Conservation (phyloP, 148 eudicot genomes). For the Silene latifolia region DNA sequence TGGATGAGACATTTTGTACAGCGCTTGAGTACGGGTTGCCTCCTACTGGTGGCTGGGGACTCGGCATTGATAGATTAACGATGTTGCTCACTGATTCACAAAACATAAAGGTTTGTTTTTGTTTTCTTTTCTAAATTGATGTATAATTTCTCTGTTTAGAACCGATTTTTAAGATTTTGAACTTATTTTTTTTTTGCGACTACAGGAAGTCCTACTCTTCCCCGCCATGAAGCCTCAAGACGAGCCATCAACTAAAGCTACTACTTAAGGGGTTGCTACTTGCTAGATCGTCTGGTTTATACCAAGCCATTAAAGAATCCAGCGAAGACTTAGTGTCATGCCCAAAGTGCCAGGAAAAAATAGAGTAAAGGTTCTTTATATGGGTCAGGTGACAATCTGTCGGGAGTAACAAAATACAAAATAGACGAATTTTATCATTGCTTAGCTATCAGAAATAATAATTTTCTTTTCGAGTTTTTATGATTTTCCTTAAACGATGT, state of each 20-base stretch:
- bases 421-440: too few relatives aligned
- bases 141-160: too few relatives aligned
- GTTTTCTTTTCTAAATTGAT: not conserved
- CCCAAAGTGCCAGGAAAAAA: too few relatives aligned
- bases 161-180: not conserved
- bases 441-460: too few relatives aligned
- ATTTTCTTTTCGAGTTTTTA: too few relatives aligned
- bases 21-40: slow-evolving; percentile 91
- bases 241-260: slow-evolving; percentile 64
- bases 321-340: too few relatives aligned
- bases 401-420: too few relatives aligned
- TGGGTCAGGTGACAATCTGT: too few relatives aligned
- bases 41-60: slow-evolving; percentile 94
- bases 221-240: slow-evolving; percentile 98
- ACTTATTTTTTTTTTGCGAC: slow-evolving; percentile 8
- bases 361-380: too few relatives aligned
- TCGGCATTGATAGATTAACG: slow-evolving; percentile 82
- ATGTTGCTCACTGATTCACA: slow-evolving; percentile 91
- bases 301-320: too few relatives aligned
- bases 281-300: too few relatives aligned
- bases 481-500: too few relatives aligned
- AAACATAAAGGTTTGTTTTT: slow-evolving; percentile 70
- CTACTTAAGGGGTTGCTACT: not conserved
- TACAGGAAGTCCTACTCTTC: slow-evolving; percentile 87
- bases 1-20: slow-evolving; percentile 88